A percentile compares a stretch with the other conserved stretches of the same genome.
These are phyloP conservation scores for Monosporascus sp. DNA, from an alignment of 2,329 filamentous ascomycete genomes.

Conservation along the genomic window DNA sequence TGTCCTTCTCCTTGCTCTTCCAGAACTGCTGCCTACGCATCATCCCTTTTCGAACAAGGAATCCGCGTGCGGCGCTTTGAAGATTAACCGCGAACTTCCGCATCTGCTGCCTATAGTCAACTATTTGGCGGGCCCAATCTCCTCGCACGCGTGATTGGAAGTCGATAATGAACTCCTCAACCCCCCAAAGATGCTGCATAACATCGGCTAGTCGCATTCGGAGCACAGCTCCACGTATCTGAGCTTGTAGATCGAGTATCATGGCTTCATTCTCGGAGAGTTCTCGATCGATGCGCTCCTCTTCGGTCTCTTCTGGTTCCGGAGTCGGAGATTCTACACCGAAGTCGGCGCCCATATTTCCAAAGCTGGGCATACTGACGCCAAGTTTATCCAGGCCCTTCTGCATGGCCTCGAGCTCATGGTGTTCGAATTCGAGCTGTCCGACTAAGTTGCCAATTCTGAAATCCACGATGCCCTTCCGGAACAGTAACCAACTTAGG, in stretches of 20 bases:
- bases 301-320: conserved; percentile 80
- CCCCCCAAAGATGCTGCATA: conserved; percentile 89
- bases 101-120: conserved; percentile 79
- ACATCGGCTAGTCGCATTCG: conserved; percentile 71
- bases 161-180: conserved; percentile 71
- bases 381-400: conserved; percentile 95
- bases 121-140: conserved; percentile 79
- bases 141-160: conserved; percentile 84
- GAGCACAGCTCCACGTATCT: conserved; percentile 75
- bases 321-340: conserved; percentile 71
- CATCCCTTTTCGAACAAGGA: conserved; percentile 63
- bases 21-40: conserved; percentile 61
- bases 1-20: conserved; percentile 64
- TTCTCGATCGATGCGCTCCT: conserved; percentile 81
- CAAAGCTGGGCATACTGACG: conserved; percentile 94
- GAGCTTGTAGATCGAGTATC: conserved; percentile 79
- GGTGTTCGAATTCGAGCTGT: conserved; percentile 94
- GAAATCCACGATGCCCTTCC: conserved; percentile 92
- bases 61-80: conserved; percentile 74
- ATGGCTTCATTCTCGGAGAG: conserved; percentile 68
- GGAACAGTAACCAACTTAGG: conserved; percentile 92
- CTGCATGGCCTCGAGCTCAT: conserved; percentile 94
- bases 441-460: conserved; percentile 95
- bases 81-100: conserved; percentile 71
- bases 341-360: conserved; percentile 94